Evolutionary conservation across 805 yeast species (phyloP).

Genomic region (Debaryomyces prosopidis): DNA sequence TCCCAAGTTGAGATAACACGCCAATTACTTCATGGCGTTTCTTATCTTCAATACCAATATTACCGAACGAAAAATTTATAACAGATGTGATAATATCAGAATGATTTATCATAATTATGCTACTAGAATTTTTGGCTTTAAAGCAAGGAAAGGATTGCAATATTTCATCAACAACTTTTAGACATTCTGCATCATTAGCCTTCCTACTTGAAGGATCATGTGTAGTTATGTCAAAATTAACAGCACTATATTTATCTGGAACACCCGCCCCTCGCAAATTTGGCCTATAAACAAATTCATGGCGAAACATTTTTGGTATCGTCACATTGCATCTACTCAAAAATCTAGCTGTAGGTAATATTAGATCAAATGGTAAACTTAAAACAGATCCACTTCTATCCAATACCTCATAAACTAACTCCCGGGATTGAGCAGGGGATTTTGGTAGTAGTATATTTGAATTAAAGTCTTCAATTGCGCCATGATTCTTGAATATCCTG

Average conservation of each 20-base stretch:
- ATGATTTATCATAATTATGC: constrained; percentile 73
- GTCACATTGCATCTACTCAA: constrained; percentile 60
- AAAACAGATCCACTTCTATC: constrained; percentile 87
- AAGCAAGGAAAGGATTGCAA: constrained; percentile 67
- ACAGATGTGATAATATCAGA: constrained; percentile 74
- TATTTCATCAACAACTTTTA: constrained; percentile 79
- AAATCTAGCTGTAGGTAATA: constrained; percentile 85
- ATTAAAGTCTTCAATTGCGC: constrained; percentile 78
- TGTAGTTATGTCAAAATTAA: constrained; percentile 81
- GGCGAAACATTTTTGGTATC: constrained; percentile 65
- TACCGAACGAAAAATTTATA: constrained; percentile 67
- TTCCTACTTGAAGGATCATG: constrained; percentile 43
- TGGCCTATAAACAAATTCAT: constrained; percentile 82
- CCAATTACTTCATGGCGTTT: constrained; percentile 69
- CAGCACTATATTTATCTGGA: constrained; percentile 76
- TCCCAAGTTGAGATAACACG: constrained; percentile 74
- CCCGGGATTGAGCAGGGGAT: constrained; percentile 63
- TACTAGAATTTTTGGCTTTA: constrained; percentile 45
- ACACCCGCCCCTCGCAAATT: constrained; percentile 56
- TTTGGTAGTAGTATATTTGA: constrained; percentile 75
- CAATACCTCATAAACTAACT: constrained; percentile 73
- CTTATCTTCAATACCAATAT: constrained; percentile 62
- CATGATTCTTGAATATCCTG: constrained; percentile 73
- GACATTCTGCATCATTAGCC: constrained; percentile 82
- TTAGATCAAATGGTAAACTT: constrained; percentile 86